Evolutionary conservation across 176 grass and related monocot genomes (phyloP).

Genomic region (Tillandsia leiboldiana): DNA sequence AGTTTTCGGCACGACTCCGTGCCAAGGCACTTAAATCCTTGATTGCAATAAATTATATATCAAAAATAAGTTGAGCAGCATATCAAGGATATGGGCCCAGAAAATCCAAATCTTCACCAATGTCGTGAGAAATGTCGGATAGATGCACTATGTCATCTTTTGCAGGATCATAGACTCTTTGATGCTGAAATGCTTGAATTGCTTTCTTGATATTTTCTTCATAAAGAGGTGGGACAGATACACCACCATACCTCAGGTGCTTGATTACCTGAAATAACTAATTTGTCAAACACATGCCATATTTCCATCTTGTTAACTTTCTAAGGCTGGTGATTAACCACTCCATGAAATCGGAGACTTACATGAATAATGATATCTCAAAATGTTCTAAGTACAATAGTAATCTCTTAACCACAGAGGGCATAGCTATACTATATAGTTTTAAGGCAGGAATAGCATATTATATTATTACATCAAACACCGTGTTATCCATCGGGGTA

Average conservation of each 20-base stretch:
- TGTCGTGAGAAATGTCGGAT: slow-evolving; percentile 33
- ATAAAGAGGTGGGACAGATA: slow-evolving; percentile 65
- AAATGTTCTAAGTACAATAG: not conserved
- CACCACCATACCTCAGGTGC: slow-evolving; percentile 59
- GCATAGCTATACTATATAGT: not conserved
- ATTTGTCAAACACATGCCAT: not conserved
- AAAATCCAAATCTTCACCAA: slow-evolving; percentile 81
- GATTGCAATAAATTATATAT: no score
- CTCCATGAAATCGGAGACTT: not conserved
- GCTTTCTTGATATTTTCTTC: slow-evolving; percentile 88
- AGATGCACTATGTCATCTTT: slow-evolving; percentile 75
- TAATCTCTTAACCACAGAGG: not conserved
- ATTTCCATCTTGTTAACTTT: not conserved
- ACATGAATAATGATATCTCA: not conserved
- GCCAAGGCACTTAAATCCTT: no score
- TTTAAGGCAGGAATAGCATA: no score
- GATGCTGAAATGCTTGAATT: slow-evolving; percentile 82
- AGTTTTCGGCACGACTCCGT: no score
- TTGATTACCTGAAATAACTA: slow-evolving; percentile 73
- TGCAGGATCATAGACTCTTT: slow-evolving; percentile 91
- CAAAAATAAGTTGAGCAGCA: not conserved
- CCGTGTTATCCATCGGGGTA: no score
- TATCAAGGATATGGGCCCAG: slow-evolving; percentile 92
- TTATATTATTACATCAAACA: no score
- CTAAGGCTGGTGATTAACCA: not conserved